phyloP scores from a whole-genome alignment of 495 filamentous ascomycete species.

The Aspergillus bridgeri region DNA sequence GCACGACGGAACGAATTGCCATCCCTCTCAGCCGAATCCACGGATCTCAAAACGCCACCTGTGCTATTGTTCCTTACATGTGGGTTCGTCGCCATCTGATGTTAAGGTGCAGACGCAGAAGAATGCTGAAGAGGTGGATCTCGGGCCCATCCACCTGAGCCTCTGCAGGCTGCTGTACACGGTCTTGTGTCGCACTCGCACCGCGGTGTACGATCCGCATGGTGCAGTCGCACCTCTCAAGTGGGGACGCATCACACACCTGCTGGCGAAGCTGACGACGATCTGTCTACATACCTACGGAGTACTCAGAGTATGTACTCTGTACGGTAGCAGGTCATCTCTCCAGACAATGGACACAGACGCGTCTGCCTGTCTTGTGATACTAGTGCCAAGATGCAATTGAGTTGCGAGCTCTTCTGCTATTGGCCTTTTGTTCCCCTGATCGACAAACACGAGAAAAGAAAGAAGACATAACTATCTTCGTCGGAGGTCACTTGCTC shows the following conservation, averaged over 20 bases:
- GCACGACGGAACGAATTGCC: neutral
- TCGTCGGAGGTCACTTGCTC: neutral
- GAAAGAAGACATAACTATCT: neutral
- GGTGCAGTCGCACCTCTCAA: neutral
- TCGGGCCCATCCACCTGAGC: slow-evolving; percentile 5
- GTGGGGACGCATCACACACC: neutral
- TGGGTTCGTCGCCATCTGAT: neutral
- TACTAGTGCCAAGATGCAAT: slow-evolving; percentile 12
- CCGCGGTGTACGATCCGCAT: neutral
- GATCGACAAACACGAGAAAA: slow-evolving; percentile 1
- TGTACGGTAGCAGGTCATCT: too few relatives aligned
- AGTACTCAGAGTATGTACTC: too few relatives aligned
- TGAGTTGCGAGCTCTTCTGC: neutral
- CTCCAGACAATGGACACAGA: neutral
- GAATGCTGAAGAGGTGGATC: slow-evolving; percentile 9
- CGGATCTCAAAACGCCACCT: slow-evolving; percentile 10
- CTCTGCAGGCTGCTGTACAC: neutral
- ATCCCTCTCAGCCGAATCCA: slow-evolving; percentile 2
- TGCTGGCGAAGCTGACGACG: neutral
- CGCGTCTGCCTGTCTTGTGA: slow-evolving; percentile 13
- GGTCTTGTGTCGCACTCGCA: neutral
- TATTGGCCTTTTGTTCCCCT: slow-evolving; percentile 7
- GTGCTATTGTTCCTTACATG: slow-evolving; percentile 4
- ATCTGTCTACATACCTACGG: neutral
- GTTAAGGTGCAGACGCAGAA: slow-evolving; percentile 7